Evolutionary conservation across 2,329 filamentous ascomycete genomes (phyloP).

Genomic region (Pseudocercospora macadamiae): DNA sequence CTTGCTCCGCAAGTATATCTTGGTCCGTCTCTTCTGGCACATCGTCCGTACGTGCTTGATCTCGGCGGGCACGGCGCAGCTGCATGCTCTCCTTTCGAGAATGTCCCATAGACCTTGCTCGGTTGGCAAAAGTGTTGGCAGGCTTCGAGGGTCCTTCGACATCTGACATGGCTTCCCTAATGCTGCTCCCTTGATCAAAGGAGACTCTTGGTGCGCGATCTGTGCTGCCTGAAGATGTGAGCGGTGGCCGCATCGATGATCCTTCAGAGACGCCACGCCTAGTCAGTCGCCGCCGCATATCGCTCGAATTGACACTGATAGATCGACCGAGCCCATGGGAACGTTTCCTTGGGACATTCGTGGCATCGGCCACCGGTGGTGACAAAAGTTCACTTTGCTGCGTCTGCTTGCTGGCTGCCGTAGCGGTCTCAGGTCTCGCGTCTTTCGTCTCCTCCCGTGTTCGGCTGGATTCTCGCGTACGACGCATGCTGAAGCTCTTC

Average conservation of each 20-base stretch:
- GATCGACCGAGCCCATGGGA: constrained; percentile 75
- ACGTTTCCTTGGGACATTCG: constrained; percentile 27
- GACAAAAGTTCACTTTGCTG: constrained; percentile 66
- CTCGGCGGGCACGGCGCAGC: constrained; percentile 69
- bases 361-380: constrained; percentile 65
- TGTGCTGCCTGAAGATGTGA: constrained; percentile 30
- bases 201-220: constrained; percentile 37
- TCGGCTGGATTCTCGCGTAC: constrained; percentile 55
- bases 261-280: constrained; percentile 59
- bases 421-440: constrained; percentile 58
- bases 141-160: constrained; percentile 42
- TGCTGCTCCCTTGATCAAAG: constrained; percentile 39
- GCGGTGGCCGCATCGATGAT: constrained; percentile 44
- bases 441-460: constrained; percentile 43
- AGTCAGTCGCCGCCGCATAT: constrained; percentile 69
- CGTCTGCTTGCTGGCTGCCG: constrained; percentile 52
- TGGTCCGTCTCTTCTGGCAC: constrained; percentile 90
- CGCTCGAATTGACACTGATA: constrained; percentile 88
- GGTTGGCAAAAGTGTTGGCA: constrained; percentile 63
- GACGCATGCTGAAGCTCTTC: constrained; percentile 86
- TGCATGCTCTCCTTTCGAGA: constrained; percentile 91
- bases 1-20: constrained; percentile 65
- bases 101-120: constrained; percentile 87
- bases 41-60: constrained; percentile 61
- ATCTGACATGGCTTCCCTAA: constrained; percentile 53